These are phyloP conservation scores for Simplicillium aogashimaense DNA, from an alignment of 2,329 filamentous ascomycete genomes.

Conservation along the genomic window DNA sequence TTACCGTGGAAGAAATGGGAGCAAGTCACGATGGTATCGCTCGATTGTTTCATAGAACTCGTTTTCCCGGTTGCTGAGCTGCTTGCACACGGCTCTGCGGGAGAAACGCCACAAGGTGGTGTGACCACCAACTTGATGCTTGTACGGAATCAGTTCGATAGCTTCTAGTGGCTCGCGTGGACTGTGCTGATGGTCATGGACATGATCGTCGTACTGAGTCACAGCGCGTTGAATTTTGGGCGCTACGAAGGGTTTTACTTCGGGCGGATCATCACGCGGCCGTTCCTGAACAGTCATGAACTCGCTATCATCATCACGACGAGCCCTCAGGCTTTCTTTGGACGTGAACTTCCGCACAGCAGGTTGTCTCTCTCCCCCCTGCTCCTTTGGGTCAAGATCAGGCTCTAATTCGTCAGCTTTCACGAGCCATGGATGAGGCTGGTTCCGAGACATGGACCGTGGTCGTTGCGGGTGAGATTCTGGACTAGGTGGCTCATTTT, in stretches of 20 bases:
- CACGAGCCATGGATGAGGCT: slow-evolving; percentile 43
- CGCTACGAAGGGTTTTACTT: slow-evolving; percentile 15
- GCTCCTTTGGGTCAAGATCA: slow-evolving; percentile 15
- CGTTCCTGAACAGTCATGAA: slow-evolving; percentile 9
- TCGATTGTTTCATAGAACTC: slow-evolving; percentile 98
- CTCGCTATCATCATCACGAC: slow-evolving; percentile 3
- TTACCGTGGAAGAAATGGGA: slow-evolving; percentile 83
- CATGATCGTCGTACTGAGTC: slow-evolving; percentile 34
- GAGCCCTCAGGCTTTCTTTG: slow-evolving; percentile 3
- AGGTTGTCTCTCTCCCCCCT: slow-evolving; percentile 3
- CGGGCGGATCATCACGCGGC: slow-evolving; percentile 32
- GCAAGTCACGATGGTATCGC: slow-evolving; percentile 75
- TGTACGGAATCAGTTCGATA: slow-evolving; percentile 93
- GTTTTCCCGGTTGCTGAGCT: slow-evolving; percentile 95
- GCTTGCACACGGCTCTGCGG: slow-evolving; percentile 89
- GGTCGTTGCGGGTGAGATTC: slow-evolving; percentile 34
- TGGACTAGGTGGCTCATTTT: slow-evolving; percentile 15
- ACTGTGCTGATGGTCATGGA: slow-evolving; percentile 40
- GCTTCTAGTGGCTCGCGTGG: slow-evolving; percentile 64
- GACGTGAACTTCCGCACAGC: slow-evolving; percentile 2
- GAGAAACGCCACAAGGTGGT: slow-evolving; percentile 96
- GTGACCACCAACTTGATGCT: slow-evolving; percentile 94
- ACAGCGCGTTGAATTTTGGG: slow-evolving; percentile 25
- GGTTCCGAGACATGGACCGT: slow-evolving; percentile 29
- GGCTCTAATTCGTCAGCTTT: slow-evolving; percentile 43